Base-by-base conservation (phyloP, 345 rosid species). In the Populus ilicifolia region DNA sequence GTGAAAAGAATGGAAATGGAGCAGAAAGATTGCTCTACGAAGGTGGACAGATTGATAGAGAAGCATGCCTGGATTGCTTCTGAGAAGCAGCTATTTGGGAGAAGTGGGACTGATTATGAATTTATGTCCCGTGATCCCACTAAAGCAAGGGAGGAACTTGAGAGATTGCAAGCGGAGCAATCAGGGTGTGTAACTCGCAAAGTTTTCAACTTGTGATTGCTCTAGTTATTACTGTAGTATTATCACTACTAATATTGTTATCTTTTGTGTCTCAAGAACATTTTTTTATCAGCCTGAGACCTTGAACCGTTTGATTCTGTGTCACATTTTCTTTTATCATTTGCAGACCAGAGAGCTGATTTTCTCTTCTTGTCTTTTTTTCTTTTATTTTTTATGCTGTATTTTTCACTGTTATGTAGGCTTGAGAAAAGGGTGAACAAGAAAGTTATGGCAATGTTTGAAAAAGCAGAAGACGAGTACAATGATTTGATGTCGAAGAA, bases 391-490 rank as follows among this genome's bases (percentile, higher is more conserved):
- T 70, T 76, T 66, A 8, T 52, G 67, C 25, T 77, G 68, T 35
- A 73, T 54, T 71, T 75, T 81, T 67, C 29, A 73, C 44, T 36
- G 12, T 27, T 69, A 52, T 83, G 79, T 85, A 93, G 98, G 62
- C 93, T 91, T 9, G 98, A 93, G 82, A 96, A 92, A 83, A 90
- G 98, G 85, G 98, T 96, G 69, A 93, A 96, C 85, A 96, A 96
- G 91, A 96, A 93, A 84, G 99, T 93, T 48, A 96, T 93, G 97
- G 89, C 95, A 1, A 93, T 96, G 98, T 96, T 96, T 69, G 99
- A 96, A 88, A 96, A 96, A 84, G 99, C 99, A 71, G 99, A 96
- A 77, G 99, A 94, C 83, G 98, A 94, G 77, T 93, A 91, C 81
- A 89, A 89, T 82, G 95, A 91, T 77, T 84, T 94, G 84, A 87